Evolutionary conservation across 768 basidiomycete species (phyloP).

Genomic region (Xerocomellus chrysenteron): DNA sequence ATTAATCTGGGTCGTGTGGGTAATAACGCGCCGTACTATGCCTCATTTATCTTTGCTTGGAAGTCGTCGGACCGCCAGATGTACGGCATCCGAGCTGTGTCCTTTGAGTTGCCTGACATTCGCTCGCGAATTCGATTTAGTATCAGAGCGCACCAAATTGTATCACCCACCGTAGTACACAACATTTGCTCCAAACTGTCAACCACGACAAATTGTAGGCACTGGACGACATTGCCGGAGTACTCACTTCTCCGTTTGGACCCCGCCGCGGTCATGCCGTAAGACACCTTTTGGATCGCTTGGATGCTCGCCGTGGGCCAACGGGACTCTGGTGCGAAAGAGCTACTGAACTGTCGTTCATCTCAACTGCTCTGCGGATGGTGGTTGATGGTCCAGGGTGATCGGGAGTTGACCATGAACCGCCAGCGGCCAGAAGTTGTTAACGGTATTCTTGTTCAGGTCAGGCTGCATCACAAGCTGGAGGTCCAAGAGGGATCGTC

Average conservation of each 20-base stretch:
- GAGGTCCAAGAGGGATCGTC: no score
- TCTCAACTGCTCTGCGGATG: neutral
- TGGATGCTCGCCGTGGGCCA: neutral
- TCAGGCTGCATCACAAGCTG: neutral
- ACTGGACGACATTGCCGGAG: neutral
- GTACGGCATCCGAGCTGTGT: conserved; percentile 9
- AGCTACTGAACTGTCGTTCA: neutral
- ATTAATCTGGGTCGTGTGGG: conserved; percentile 4
- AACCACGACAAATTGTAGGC: neutral
- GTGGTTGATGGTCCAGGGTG: neutral
- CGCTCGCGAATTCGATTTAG: neutral
- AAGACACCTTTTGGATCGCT: neutral
- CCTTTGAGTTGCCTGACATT: neutral
- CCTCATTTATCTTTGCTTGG: neutral
- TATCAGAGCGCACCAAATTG: neutral
- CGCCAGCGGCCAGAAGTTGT: no score
- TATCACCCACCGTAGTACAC: neutral
- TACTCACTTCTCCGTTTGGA: no score
- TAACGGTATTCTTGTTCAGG: neutral
- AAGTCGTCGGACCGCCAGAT: conserved; percentile 1
- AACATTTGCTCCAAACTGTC: neutral
- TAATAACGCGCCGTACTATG: neutral
- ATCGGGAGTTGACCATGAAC: neutral
- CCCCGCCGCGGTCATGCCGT: neutral
- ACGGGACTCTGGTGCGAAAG: neutral